phyloP scores from a whole-genome alignment of 2,329 filamentous ascomycete genomes.

The Colletotrichum salicis region DNA sequence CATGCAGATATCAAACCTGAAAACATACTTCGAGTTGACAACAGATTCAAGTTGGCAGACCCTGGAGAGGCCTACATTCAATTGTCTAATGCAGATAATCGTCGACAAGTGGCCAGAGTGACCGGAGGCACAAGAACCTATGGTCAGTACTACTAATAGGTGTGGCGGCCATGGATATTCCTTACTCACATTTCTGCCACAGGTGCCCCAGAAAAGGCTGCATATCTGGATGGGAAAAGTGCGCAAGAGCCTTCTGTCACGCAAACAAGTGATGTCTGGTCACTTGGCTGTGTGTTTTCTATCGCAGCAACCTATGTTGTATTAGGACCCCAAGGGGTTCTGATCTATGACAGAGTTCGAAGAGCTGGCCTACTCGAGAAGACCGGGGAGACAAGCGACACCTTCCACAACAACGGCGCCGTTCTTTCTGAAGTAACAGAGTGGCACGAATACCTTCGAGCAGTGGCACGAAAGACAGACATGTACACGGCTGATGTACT shows the following conservation, averaged over 20 bases:
- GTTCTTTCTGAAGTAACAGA: neutral
- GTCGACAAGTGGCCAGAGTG: neutral
- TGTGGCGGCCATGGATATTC: too few relatives aligned
- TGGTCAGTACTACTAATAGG: conserved; percentile 39
- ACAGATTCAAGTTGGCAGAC: conserved; percentile 50
- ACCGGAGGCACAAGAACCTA: conserved; percentile 48
- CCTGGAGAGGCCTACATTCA: conserved; percentile 44
- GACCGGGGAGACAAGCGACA: neutral
- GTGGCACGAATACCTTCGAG: conserved; percentile 16
- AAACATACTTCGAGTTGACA: conserved; percentile 46
- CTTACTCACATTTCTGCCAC: too few relatives aligned
- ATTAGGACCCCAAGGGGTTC: conserved; percentile 38
- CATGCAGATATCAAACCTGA: conserved; percentile 50
- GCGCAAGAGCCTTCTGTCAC: conserved; percentile 31
- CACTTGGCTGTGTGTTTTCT: conserved; percentile 51
- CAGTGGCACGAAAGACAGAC: conserved; percentile 35
- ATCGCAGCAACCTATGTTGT: conserved; percentile 51
- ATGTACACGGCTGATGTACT: conserved; percentile 37
- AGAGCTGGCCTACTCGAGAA: neutral
- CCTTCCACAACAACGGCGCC: neutral
- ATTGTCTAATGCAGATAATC: neutral
- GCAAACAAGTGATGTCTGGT: conserved; percentile 53
- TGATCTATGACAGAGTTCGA: conserved; percentile 9
- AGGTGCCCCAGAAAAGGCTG: conserved; percentile 7
- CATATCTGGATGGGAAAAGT: neutral